A percentile compares a stretch with the other conserved stretches of the same genome.
Evolutionary conservation across 2,329 filamentous ascomycete species (phyloP).

Genomic region (Fusarium pseudograminearum): DNA sequence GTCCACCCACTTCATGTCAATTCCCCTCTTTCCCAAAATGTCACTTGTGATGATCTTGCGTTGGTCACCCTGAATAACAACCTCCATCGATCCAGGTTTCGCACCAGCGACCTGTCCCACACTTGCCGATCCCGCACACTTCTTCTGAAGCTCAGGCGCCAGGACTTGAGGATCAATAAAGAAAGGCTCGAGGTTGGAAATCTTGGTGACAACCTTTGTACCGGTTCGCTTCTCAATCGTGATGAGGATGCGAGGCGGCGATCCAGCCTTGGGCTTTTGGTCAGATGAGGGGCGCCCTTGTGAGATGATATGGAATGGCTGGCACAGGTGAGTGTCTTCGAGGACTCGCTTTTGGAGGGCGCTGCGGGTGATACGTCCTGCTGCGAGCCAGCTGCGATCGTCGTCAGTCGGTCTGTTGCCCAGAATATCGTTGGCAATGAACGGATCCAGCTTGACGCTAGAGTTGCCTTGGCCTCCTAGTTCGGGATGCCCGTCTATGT

Average conservation of each 20-base stretch:
- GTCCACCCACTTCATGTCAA: conserved; percentile 42
- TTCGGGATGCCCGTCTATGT: conserved; percentile 39
- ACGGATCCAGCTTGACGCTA: conserved; percentile 36
- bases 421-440: conserved; percentile 39
- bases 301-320: conserved; percentile 38
- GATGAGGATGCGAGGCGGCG: conserved; percentile 33
- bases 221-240: conserved; percentile 44
- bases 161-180: conserved; percentile 39
- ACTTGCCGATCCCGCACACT: conserved; percentile 40
- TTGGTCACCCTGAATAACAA: conserved; percentile 43
- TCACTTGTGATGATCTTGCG: conserved; percentile 33
- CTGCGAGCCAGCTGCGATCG: conserved; percentile 32
- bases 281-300: conserved; percentile 18
- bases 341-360: conserved; percentile 39
- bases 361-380: conserved; percentile 35
- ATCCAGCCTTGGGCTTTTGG: conserved; percentile 40
- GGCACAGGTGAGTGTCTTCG: conserved; percentile 36
- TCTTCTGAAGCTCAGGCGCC: conserved; percentile 42
- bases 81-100: conserved; percentile 39
- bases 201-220: conserved; percentile 43
- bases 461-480: conserved; percentile 34
- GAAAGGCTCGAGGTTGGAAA: conserved; percentile 42
- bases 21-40: conserved; percentile 27
- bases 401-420: conserved; percentile 36
- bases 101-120: conserved; percentile 41